These are phyloP conservation scores for Zygosaccharomyces rouxii DNA, from an alignment of 805 yeast species.

Conservation along the genomic window DNA sequence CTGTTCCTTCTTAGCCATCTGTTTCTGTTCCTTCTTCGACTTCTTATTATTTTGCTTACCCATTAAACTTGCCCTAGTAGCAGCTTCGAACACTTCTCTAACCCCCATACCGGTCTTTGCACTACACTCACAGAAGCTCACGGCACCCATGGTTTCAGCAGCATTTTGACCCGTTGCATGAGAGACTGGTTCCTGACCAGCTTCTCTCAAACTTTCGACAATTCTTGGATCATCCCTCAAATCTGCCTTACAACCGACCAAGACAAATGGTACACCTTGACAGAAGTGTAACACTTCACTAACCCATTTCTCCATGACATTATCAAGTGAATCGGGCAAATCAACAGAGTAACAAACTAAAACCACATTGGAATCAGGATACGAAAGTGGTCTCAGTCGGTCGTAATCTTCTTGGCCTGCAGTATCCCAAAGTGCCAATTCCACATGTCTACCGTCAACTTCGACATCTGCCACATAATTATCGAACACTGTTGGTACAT, in stretches of 20 bases:
- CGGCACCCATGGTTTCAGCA: conserved; percentile 75
- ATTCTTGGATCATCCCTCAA: conserved; percentile 77
- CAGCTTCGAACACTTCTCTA: conserved; percentile 85
- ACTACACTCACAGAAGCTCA: conserved; percentile 76
- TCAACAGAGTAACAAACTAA: conserved; percentile 87
- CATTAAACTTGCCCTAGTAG: conserved; percentile 76
- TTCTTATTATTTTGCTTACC: conserved; percentile 37
- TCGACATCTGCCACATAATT: conserved; percentile 96
- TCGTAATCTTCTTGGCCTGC: conserved; percentile 98
- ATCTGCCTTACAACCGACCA: conserved; percentile 89
- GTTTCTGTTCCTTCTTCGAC: conserved; percentile 22
- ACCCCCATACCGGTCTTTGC: conserved; percentile 91
- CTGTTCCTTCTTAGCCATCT: conserved; percentile 27
- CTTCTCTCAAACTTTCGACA: conserved; percentile 58
- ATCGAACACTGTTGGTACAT: conserved; percentile 94
- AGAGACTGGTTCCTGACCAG: conserved; percentile 32
- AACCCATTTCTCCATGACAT: conserved; percentile 94
- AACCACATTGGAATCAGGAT: conserved; percentile 88
- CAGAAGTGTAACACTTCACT: conserved; percentile 90
- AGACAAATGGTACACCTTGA: conserved; percentile 86
- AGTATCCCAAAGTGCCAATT: conserved; percentile 94
- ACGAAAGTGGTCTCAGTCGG: conserved; percentile 82
- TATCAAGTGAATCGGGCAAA: conserved; percentile 85
- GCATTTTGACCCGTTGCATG: conserved; percentile 55
- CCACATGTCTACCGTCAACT: conserved; percentile 84